phyloP scores from a whole-genome alignment of 2,329 filamentous ascomycete species.

The Raffaelea albimanens region DNA sequence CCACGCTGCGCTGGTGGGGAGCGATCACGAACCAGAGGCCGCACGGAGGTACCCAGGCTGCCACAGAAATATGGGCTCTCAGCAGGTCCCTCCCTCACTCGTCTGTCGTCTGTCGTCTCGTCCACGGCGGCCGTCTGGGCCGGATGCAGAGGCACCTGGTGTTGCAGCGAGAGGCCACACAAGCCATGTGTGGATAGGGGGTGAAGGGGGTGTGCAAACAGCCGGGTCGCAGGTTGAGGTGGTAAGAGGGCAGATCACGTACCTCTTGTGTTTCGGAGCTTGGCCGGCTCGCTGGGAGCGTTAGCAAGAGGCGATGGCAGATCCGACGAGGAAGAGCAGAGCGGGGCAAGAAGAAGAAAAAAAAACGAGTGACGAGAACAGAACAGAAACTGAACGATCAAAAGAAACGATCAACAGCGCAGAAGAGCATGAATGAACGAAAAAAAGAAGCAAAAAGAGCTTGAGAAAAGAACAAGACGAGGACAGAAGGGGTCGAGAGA shows the following conservation, averaged over 20 bases:
- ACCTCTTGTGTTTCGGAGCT: slow-evolving; percentile 32
- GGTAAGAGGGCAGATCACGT: slow-evolving; percentile 26
- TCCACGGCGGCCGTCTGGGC: slow-evolving; percentile 8
- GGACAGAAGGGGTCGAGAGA: background rate
- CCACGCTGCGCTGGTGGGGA: too few species aligned
- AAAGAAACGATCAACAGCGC: background rate
- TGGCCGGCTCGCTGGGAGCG: slow-evolving; percentile 12
- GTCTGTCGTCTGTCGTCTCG: too few species aligned
- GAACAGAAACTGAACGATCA: background rate
- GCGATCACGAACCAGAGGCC: too few species aligned
- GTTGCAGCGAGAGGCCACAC: background rate
- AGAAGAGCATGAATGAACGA: background rate
- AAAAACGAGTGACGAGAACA: background rate
- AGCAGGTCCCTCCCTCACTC: too few species aligned
- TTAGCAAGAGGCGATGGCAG: slow-evolving; percentile 6
- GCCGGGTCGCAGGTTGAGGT: slow-evolving; percentile 22
- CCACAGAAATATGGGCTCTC: too few species aligned
- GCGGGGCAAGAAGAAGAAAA: background rate
- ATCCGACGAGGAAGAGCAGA: background rate
- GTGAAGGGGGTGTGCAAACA: slow-evolving; percentile 9
- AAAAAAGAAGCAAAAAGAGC: background rate
- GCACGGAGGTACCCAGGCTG: too few species aligned
- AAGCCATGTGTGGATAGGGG: background rate
- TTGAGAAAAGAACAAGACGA: background rate
- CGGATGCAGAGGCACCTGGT: slow-evolving; percentile 13